These are phyloP conservation scores for Epichloe typhina DNA, from an alignment of 2,329 filamentous ascomycete species.

Conservation along the genomic window DNA sequence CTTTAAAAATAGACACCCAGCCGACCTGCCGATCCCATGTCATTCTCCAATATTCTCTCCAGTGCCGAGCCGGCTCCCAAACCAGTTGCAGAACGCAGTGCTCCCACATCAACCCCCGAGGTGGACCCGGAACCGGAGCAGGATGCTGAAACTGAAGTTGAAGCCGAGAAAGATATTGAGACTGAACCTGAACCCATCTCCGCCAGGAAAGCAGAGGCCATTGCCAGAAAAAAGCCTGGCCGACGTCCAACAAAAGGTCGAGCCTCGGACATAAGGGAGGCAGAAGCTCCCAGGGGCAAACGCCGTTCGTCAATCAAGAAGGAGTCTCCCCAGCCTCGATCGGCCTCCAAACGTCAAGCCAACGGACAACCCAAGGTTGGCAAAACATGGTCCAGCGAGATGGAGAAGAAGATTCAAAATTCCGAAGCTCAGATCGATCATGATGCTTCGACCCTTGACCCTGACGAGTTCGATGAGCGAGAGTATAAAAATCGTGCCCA, in stretches of 20 bases:
- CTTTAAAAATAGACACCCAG: slow-evolving; percentile 44
- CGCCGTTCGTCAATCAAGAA: slow-evolving; percentile 40
- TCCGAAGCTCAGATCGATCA: slow-evolving; percentile 29
- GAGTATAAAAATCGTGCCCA: slow-evolving; percentile 42
- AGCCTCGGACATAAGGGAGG: slow-evolving; percentile 36
- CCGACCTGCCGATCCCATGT: slow-evolving; percentile 78
- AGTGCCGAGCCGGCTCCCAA: slow-evolving; percentile 54
- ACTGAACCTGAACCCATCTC: slow-evolving; percentile 18
- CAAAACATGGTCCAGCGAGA: slow-evolving; percentile 44
- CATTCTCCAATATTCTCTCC: slow-evolving; percentile 87
- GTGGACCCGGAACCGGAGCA: slow-evolving; percentile 12
- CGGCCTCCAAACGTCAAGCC: slow-evolving; percentile 43
- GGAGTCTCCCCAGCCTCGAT: slow-evolving; percentile 32
- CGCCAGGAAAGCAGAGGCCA: slow-evolving; percentile 14
- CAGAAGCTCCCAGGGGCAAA: slow-evolving; percentile 33
- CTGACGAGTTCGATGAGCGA: slow-evolving; percentile 28
- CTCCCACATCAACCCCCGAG: slow-evolving; percentile 25
- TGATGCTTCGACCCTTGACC: slow-evolving; percentile 32
- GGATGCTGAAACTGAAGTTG: slow-evolving; percentile 18
- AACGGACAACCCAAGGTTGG: slow-evolving; percentile 50
- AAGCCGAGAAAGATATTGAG: slow-evolving; percentile 23
- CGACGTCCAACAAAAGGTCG: slow-evolving; percentile 34
- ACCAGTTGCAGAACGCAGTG: slow-evolving; percentile 29
- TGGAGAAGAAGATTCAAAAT: slow-evolving; percentile 28
- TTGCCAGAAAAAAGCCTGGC: slow-evolving; percentile 17